Percentiles rank a stretch among this genome's conserved stretches.
These are phyloP conservation scores for Gentiana dahurica DNA, from an alignment of 257 asterid genomes.

Conservation along the genomic window DNA sequence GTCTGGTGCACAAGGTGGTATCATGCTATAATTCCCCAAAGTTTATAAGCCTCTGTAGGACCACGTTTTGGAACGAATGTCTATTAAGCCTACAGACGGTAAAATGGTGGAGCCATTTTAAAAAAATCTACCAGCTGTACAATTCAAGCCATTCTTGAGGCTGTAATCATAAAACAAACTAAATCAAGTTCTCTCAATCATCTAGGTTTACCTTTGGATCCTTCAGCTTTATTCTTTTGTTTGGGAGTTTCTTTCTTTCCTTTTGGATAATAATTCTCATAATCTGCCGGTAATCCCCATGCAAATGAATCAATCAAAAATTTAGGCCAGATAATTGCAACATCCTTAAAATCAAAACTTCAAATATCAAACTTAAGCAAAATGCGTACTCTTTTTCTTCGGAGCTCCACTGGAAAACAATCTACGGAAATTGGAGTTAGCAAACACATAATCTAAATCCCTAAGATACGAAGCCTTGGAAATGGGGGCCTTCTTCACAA, in stretches of 20 bases:
- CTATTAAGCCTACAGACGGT: too few relatives aligned
- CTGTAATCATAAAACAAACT: too few relatives aligned
- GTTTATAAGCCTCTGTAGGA: too few relatives aligned
- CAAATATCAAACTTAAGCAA: background rate
- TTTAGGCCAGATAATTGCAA: background rate
- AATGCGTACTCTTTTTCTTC: slow-evolving; percentile 56
- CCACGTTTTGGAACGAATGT: too few relatives aligned
- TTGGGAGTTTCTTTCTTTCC: slow-evolving; percentile 48
- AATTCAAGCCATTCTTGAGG: too few relatives aligned
- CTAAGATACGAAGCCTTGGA: slow-evolving; percentile 23
- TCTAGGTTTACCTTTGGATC: slow-evolving; percentile 40
- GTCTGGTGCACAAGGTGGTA: too few relatives aligned
- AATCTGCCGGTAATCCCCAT: slow-evolving; percentile 30
- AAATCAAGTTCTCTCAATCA: too few relatives aligned
- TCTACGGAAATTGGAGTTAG: slow-evolving; percentile 32
- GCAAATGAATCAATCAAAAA: background rate
- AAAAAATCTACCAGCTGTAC: too few relatives aligned
- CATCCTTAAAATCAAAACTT: background rate
- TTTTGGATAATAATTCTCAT: slow-evolving; percentile 47
- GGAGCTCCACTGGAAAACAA: slow-evolving; percentile 57
- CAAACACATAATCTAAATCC: slow-evolving; percentile 30
- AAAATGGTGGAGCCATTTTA: too few relatives aligned
- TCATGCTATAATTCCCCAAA: too few relatives aligned
- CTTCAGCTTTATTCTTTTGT: slow-evolving; percentile 40
- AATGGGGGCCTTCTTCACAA: slow-evolving; percentile 24